Evolutionary conservation across 805 yeast species (phyloP).

Genomic region (Lipomyces kockii): DNA sequence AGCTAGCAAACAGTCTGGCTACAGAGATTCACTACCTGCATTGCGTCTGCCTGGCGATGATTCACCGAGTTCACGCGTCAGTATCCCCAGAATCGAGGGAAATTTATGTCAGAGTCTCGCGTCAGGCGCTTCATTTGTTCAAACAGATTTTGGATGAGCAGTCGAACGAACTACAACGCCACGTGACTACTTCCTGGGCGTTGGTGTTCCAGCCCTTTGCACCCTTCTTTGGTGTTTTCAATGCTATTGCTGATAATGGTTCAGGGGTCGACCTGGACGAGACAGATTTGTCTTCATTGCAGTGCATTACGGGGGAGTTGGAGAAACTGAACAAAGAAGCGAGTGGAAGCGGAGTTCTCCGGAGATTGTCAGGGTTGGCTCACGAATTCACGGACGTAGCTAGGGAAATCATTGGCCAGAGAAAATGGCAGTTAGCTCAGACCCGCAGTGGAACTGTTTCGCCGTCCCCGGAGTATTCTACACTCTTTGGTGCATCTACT

Average conservation of each 20-base stretch:
- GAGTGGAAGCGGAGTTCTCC: constrained; percentile 25
- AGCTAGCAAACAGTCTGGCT: constrained; percentile 13
- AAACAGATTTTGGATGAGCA: constrained; percentile 22
- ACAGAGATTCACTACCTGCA: constrained; percentile 24
- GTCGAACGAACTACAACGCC: constrained; percentile 15
- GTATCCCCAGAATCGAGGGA: constrained; percentile 23
- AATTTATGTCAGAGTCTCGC: constrained; percentile 24
- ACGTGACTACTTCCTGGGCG: constrained; percentile 32
- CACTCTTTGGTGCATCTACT: not conserved
- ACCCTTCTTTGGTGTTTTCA: constrained; percentile 33
- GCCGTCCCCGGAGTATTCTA: not conserved
- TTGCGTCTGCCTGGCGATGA: constrained; percentile 30
- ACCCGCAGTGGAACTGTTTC: not conserved
- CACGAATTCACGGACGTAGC: constrained; percentile 32
- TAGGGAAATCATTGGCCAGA: constrained; percentile 19
- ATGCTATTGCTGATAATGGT: constrained; percentile 30
- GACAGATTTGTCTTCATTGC: constrained; percentile 19
- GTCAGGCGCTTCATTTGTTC: constrained; percentile 27
- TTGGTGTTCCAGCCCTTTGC: constrained; percentile 34
- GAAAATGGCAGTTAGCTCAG: constrained; percentile 20
- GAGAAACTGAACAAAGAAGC: constrained; percentile 20
- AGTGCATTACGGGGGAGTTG: constrained; percentile 19
- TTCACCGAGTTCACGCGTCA: constrained; percentile 27
- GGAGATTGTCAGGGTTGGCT: constrained; percentile 23
- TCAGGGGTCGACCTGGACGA: constrained; percentile 19